phyloP scores from a whole-genome alignment of 139 green algal genomes.

The Zygnema cylindricum region DNA sequence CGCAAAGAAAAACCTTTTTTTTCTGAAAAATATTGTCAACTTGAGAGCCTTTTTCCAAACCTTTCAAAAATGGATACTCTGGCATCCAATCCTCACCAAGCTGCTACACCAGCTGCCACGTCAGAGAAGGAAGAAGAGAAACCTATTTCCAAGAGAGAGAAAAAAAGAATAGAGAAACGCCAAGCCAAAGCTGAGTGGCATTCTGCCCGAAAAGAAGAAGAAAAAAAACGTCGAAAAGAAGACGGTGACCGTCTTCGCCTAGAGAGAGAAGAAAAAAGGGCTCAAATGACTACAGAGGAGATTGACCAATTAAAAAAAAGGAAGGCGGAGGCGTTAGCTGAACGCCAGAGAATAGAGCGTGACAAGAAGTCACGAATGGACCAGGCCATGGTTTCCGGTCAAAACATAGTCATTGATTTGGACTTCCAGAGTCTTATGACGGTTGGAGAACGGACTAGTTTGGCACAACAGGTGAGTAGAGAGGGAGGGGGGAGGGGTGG shows the following conservation, averaged over 20 bases:
- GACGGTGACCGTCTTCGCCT: background rate
- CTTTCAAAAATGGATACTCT: too few species aligned
- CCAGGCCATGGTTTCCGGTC: background rate
- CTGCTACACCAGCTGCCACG: too few species aligned
- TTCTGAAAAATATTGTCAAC: too few species aligned
- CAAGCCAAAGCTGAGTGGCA: background rate
- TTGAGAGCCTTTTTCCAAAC: too few species aligned
- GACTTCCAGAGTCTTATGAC: slow-evolving; percentile 30
- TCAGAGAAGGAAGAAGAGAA: background rate
- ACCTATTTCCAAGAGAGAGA: background rate
- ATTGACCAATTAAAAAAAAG: slow-evolving; percentile 6
- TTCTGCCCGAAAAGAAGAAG: background rate
- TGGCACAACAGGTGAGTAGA: slow-evolving; percentile 37
- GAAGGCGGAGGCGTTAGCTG: slow-evolving; percentile 17
- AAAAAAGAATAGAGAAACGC: background rate
- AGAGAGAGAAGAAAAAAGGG: background rate
- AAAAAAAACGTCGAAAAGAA: slow-evolving; percentile 28
- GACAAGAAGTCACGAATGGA: background rate
- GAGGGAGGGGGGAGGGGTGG: too few species aligned
- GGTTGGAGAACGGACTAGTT: slow-evolving; percentile 10
- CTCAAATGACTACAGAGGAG: background rate
- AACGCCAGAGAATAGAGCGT: slow-evolving; percentile 21
- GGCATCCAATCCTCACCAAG: too few species aligned
- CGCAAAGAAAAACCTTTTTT: too few species aligned
- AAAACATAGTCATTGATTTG: slow-evolving; percentile 43